A percentile compares a stretch with the other conserved stretches of the same genome.
These are phyloP conservation scores for Curvularia lunata DNA, from an alignment of 2,329 filamentous ascomycete species.

Conservation along the genomic window DNA sequence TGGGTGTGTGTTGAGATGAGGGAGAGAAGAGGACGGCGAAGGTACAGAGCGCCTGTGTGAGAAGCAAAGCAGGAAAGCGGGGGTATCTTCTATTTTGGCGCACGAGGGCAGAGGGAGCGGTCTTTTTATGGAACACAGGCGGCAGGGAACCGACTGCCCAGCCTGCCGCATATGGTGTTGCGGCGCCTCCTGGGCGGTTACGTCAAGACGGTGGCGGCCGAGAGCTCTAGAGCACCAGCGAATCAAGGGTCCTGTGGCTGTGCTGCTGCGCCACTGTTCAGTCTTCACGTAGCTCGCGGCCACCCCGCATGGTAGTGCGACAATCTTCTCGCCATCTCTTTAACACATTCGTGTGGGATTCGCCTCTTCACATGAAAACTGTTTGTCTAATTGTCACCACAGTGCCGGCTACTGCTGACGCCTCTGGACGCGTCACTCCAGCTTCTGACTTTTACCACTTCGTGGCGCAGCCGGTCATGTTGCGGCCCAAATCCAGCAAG, in stretches of 20 bases:
- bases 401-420: constrained; percentile 5
- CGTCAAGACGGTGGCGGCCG: constrained; percentile 7
- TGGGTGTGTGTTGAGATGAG: not conserved
- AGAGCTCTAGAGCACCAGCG: not conserved
- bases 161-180: constrained; percentile 21
- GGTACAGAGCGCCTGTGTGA: not conserved
- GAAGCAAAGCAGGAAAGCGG: constrained; percentile 4
- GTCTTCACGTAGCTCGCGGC: not conserved
- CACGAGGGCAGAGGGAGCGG: constrained; percentile 8
- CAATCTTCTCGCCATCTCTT: not conserved
- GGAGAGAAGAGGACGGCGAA: not conserved
- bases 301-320: not conserved
- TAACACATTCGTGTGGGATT: not conserved
- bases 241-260: constrained; percentile 13
- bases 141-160: constrained; percentile 13
- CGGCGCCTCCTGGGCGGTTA: constrained; percentile 21
- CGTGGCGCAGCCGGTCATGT: constrained; percentile 2
- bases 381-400: not conserved
- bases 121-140: constrained; percentile 23
- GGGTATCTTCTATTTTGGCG: constrained; percentile 23
- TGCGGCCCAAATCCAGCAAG: not conserved
- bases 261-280: constrained; percentile 7
- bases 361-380: constrained; percentile 17
- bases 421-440: constrained; percentile 14
- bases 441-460: not conserved